Conservation (phyloP, 306 rosid species). For the Neltuma alba region DNA sequence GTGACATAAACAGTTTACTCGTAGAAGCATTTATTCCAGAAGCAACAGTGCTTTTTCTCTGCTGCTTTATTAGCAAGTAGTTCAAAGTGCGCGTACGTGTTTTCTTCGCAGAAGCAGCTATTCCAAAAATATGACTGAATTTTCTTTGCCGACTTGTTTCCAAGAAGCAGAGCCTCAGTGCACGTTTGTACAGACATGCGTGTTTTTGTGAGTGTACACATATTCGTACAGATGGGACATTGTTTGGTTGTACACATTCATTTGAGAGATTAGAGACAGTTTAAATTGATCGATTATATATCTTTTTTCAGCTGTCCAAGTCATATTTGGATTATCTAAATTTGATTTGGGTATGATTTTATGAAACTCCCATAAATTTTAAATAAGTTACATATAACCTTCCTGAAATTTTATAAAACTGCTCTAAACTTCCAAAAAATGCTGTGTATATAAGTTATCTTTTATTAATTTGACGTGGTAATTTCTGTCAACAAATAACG, state of each 20-base stretch:
- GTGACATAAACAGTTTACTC: neutral
- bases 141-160: neutral
- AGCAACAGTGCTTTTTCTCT: neutral
- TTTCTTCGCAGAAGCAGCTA: neutral
- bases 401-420: no score
- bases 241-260: neutral
- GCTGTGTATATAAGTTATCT: no score
- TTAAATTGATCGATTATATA: neutral
- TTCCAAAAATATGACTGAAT: neutral
- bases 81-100: neutral
- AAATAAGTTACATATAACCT: no score
- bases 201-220: neutral
- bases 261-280: neutral
- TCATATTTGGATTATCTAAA: neutral
- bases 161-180: neutral
- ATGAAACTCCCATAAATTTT: no score
- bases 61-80: neutral
- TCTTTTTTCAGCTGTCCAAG: neutral
- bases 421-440: no score
- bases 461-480: no score
- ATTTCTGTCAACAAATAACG: no score
- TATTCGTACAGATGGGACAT: neutral
- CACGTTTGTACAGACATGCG: neutral
- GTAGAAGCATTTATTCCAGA: neutral
- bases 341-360: neutral